Evolutionary conservation across 805 yeast genomes (phyloP), one percentile per base, ranked within the genome.

Genomic region (Starmerella scarabaei): DNA sequence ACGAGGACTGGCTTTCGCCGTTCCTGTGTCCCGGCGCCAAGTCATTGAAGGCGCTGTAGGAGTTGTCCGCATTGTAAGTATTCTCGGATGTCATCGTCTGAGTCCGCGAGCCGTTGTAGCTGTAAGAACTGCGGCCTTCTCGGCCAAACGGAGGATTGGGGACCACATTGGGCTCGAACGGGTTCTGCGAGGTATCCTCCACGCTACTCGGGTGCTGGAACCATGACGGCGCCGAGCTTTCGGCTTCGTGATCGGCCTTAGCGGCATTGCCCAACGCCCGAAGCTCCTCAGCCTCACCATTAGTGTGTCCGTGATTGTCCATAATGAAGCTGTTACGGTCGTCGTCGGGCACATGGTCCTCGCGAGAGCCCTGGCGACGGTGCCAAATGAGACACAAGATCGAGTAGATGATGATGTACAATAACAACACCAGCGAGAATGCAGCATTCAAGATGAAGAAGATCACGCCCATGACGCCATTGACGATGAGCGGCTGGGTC

Each of bases 401-500:
- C 41, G 77, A 70, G 50, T 80, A 76, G 2, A 75, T 75, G 44
- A 85, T 67, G 52, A 82, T 77, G 64, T 77, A 60, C 27, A 85
- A 50, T 57, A 86, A 68, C 51, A 86, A 65, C 38, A 83, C 67
- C 49, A 82, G 67, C 7, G 94, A 75, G 55, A 81, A 85, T 4
- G 88, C 93, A 5, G 95, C 95, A 58, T 86, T 86, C 58, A 86
- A 59, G 41, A 86, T 69, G 59, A 86, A 86, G 62, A 82, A 86
- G 2, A 86, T 68, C 75, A 93, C 80, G 1, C 93, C 96, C 94
- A 86, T 82, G 41, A 86, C 73, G 1, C 94, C 77, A 12, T 77
- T 66, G 11, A 82, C 95, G 7, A 73, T 71, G 17, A 75, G 77
- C 7, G 83, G 77, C 62, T 85, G 94, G 37, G 78, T 76, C 62